phyloP scores from a whole-genome alignment of 306 rosid species.

The Astragalus glycyphyllos region DNA sequence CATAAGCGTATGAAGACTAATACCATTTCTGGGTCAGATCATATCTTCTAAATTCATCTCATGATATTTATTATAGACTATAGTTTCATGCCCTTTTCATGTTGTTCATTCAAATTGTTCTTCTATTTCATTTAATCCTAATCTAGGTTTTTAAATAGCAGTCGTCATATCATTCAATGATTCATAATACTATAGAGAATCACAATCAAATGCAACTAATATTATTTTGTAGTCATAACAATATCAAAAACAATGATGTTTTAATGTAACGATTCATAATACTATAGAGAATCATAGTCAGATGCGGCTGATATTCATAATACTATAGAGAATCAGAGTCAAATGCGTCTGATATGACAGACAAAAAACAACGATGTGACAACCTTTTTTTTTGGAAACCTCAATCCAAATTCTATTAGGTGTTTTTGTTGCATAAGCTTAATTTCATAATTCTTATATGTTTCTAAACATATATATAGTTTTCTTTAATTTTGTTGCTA shows the following conservation, averaged over 20 bases:
- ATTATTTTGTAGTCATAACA: too few species aligned
- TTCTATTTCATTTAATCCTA: not conserved
- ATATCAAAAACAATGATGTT: too few species aligned
- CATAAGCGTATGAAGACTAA: constrained; percentile 51
- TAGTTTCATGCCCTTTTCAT: not conserved
- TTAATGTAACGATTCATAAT: too few species aligned
- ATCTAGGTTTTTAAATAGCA: not conserved
- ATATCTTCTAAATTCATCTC: constrained; percentile 2
- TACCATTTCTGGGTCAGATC: constrained; percentile 47
- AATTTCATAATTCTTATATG: constrained; percentile 17
- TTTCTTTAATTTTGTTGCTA: not conserved
- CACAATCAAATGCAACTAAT: too few species aligned
- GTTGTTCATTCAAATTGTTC: not conserved
- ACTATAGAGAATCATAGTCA: too few species aligned
- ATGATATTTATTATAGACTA: not conserved
- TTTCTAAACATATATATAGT: not conserved
- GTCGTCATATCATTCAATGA: too few species aligned
- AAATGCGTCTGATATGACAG: too few species aligned
- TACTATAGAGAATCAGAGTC: too few species aligned
- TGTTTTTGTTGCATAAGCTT: constrained; percentile 15
- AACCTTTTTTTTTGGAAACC: too few species aligned
- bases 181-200: too few species aligned
- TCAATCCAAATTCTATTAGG: not conserved
- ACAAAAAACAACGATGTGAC: too few species aligned
- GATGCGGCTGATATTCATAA: too few species aligned